phyloP scores from a whole-genome alignment of 441 rosid species.

The Croton laevigatus region DNA sequence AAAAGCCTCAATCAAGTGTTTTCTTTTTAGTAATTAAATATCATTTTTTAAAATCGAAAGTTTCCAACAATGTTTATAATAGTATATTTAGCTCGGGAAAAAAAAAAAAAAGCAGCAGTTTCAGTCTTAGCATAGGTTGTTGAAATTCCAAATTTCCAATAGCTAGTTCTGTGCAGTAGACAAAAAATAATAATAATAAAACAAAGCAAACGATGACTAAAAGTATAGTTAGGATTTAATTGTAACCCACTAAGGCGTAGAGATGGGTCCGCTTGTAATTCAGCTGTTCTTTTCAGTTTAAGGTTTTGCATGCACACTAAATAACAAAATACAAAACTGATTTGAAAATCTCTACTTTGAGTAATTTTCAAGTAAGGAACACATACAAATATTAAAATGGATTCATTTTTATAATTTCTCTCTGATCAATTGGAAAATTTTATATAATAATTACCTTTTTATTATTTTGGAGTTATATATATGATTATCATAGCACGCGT shows the following conservation, averaged over 20 bases:
- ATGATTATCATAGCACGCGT: constrained; percentile 47
- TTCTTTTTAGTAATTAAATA: no score
- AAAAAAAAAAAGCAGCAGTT: no score
- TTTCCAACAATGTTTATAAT: no score
- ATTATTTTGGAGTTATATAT: constrained; percentile 25
- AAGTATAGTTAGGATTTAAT: not conserved
- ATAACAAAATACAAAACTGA: not conserved
- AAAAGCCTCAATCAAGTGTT: no score
- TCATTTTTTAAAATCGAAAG: no score
- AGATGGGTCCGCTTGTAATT: not conserved
- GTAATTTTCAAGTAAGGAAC: constrained; percentile 32
- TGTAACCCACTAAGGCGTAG: constrained; percentile 13
- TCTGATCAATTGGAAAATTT: constrained; percentile 10
- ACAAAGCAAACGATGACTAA: not conserved
- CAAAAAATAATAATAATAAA: not conserved
- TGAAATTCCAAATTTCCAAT: not conserved
- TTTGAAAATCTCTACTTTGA: constrained; percentile 7
- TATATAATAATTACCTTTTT: not conserved
- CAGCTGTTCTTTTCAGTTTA: not conserved
- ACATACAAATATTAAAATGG: not conserved
- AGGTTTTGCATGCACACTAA: not conserved
- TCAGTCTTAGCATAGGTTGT: no score
- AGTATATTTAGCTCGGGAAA: no score
- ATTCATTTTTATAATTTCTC: no score
- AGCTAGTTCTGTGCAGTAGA: not conserved